These are phyloP conservation scores for Bacterosira constricta DNA, from an alignment of 108 stramenopile genomes.

Conservation along the genomic window DNA sequence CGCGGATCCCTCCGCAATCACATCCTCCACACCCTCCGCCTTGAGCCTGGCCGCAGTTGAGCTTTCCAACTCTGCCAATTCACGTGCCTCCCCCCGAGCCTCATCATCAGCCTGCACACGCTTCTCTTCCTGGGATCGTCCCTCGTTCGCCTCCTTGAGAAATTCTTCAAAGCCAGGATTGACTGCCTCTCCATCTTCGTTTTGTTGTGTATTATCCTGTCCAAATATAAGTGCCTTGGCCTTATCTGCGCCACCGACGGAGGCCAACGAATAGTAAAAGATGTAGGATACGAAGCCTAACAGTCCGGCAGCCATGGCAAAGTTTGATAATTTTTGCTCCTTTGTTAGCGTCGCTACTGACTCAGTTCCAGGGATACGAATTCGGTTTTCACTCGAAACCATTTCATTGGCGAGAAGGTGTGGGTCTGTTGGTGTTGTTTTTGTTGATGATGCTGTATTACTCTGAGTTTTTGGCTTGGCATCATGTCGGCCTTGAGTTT, in stretches of 20 bases:
- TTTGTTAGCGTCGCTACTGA: conserved; percentile 34
- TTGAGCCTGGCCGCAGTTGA: conserved; percentile 23
- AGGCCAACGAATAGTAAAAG: conserved; percentile 51
- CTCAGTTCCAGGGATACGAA: conserved; percentile 39
- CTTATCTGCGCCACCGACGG: conserved; percentile 44
- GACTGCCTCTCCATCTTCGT: conserved; percentile 5
- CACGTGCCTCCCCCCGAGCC: conserved; percentile 32
- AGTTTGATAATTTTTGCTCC: conserved; percentile 45
- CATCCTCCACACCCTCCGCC: conserved; percentile 16
- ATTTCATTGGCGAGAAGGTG: conserved; percentile 48
- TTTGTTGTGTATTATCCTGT: background rate
- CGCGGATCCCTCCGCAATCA: conserved; percentile 17
- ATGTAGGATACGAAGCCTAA: conserved; percentile 49
- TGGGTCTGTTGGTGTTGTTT: conserved; percentile 29
- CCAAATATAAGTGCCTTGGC: conserved; percentile 26
- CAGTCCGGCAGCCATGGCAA: conserved; percentile 48
- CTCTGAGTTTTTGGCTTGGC: background rate
- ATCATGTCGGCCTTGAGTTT: conserved; percentile 8
- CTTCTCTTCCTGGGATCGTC: conserved; percentile 16
- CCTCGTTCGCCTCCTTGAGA: conserved; percentile 46
- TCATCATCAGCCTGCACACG: conserved; percentile 11
- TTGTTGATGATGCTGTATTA: background rate
- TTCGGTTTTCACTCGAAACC: background rate
- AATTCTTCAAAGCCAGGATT: conserved; percentile 44
- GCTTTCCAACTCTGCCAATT: conserved; percentile 44